Evolutionary conservation across 73 alveolate species (phyloP).

Genomic region (Blepharisma japonicum): DNA sequence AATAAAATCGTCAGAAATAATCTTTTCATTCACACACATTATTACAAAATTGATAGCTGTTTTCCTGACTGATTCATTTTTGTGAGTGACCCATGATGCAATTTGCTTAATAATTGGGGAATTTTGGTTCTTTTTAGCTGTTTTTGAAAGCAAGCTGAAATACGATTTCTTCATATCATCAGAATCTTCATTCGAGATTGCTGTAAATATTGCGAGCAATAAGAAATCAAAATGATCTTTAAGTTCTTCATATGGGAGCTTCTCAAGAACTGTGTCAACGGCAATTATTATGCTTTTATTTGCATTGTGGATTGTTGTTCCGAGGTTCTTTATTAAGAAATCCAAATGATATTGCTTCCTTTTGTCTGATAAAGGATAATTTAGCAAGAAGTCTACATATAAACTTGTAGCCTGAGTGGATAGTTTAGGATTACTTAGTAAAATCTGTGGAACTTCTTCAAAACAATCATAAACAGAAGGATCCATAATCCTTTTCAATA

Average conservation of each 20-base stretch:
- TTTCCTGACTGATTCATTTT: neutral
- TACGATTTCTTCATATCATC: neutral
- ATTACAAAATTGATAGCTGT: neutral
- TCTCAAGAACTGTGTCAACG: neutral
- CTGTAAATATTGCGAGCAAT: neutral
- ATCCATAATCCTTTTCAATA: neutral
- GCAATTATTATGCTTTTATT: neutral
- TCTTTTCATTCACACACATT: neutral
- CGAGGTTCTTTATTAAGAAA: conserved; percentile 22
- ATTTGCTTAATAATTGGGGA: neutral
- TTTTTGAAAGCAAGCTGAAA: neutral
- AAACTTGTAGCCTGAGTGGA: neutral
- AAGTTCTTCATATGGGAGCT: conserved; percentile 7
- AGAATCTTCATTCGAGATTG: neutral
- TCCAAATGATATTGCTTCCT: neutral
- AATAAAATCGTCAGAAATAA: neutral
- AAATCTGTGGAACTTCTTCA: conserved; percentile 17
- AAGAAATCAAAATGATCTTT: conserved; percentile 4
- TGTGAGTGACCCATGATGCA: neutral
- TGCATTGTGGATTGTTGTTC: neutral
- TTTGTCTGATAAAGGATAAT: conserved; percentile 24
- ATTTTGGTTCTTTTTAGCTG: conserved; percentile 16
- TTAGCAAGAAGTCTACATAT: conserved; percentile 10
- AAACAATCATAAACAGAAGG: neutral
- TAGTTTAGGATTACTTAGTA: neutral